Evolutionary conservation across 805 yeast genomes (phyloP).

Genomic region (Teunomyces barrocoloradensis): DNA sequence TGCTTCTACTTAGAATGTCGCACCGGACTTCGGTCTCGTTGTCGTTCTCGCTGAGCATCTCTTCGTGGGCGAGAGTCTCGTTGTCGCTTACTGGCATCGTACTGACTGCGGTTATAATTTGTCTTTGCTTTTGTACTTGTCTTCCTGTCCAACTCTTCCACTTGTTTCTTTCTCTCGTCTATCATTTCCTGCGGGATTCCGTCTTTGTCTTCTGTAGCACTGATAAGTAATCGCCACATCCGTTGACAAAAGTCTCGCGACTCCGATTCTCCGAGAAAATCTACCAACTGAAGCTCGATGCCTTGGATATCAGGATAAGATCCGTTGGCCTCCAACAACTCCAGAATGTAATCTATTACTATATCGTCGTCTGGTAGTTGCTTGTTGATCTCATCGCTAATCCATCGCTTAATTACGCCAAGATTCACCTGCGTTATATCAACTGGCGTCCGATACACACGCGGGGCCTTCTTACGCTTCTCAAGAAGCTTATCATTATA

Average conservation of each 20-base stretch:
- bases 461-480: slow-evolving; percentile 26
- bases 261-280: slow-evolving; percentile 44
- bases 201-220: slow-evolving; percentile 43
- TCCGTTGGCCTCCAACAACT: slow-evolving; percentile 36
- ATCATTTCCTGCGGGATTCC: slow-evolving; percentile 44
- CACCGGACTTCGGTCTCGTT: not conserved
- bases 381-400: slow-evolving; percentile 28
- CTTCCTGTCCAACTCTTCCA: slow-evolving; percentile 1
- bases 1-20: not conserved
- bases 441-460: slow-evolving; percentile 32
- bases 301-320: slow-evolving; percentile 35
- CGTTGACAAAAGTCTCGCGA: slow-evolving; percentile 37
- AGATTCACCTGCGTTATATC: slow-evolving; percentile 39
- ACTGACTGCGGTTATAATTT: slow-evolving; percentile 26
- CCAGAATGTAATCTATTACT: slow-evolving; percentile 43
- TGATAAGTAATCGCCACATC: slow-evolving; percentile 44
- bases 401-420: slow-evolving; percentile 41
- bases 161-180: slow-evolving; percentile 14
- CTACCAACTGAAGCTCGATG: slow-evolving; percentile 42
- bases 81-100: slow-evolving; percentile 8
- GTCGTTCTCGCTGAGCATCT: not conserved
- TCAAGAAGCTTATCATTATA: not conserved
- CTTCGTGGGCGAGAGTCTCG: not conserved
- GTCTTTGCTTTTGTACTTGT: slow-evolving; percentile 9
- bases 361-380: slow-evolving; percentile 53